These are phyloP conservation scores for Sarocladium kiliense DNA, from an alignment of 2,329 filamentous ascomycete species.

Conservation along the genomic window DNA sequence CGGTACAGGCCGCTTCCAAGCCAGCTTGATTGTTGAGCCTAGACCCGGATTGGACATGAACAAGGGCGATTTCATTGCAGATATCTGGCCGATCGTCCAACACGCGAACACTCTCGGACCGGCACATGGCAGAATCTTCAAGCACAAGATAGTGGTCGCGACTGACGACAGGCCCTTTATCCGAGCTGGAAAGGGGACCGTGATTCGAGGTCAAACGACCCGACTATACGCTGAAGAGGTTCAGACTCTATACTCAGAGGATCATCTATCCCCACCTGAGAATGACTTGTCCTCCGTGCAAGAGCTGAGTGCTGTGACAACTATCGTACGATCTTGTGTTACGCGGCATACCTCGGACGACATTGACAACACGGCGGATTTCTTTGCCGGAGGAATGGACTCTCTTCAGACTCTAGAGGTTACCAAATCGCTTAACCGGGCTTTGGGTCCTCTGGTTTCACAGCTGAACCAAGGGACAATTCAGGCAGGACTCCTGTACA, in stretches of 20 bases:
- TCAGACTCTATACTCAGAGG: constrained; percentile 17
- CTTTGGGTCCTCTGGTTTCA: neutral
- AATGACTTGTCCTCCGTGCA: neutral
- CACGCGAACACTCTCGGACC: constrained; percentile 37
- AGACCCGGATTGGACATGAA: constrained; percentile 13
- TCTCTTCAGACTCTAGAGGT: constrained; percentile 30
- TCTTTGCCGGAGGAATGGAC: constrained; percentile 33
- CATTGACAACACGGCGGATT: constrained; percentile 23
- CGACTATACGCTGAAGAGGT: constrained; percentile 39
- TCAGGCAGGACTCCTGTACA: constrained; percentile 19
- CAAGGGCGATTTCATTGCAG: constrained; percentile 17
- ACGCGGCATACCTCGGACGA: constrained; percentile 13
- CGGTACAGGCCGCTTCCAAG: constrained; percentile 22
- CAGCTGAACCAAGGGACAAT: constrained; percentile 11
- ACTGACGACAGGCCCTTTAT: constrained; percentile 36
- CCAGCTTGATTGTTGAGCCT: constrained; percentile 31
- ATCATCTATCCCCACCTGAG: neutral
- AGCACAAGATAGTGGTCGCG: constrained; percentile 32
- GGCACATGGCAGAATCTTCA: constrained; percentile 39
- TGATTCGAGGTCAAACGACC: constrained; percentile 34
- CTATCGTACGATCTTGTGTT: neutral
- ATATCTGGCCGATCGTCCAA: constrained; percentile 34
- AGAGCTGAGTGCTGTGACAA: neutral
- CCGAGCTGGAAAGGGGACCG: constrained; percentile 39
- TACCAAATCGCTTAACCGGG: neutral